Base-by-base conservation (phyloP, 805 yeast species). In the Nakazawaea wyomingensis region DNA sequence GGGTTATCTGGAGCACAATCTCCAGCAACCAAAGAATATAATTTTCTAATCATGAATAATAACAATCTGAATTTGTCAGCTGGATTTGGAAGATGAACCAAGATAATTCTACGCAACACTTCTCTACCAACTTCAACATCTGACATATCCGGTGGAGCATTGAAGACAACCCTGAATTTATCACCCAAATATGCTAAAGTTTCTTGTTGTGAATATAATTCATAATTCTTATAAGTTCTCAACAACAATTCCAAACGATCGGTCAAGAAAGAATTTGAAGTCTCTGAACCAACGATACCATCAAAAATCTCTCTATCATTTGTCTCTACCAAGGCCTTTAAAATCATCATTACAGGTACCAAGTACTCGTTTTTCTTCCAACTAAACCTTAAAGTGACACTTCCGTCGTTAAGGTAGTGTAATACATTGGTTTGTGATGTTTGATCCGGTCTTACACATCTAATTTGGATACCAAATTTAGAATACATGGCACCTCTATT, bases 1-100 rank as follows among this genome's bases (percentile, higher is more conserved):
- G 99, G 99, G 67, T 93, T 93, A 64, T 93, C 99, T 14, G 96
- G 91, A 41, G 90, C 71, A 64, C 97, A 91, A 60, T 91, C 96
- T 48, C 97, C 97, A 29, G 96, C 96, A 35, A 91, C 98, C 50
- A 93, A 74, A 0, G 98, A 76, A 62, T 93, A 93, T 48, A 93
- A 74, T 66, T 93, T 93, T 72, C 98, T 80, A 56, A 93, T 82
- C 98, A 93, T 93, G 67, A 90, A 93, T 48, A 90, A 65, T 48
- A 93, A 68, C 82, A 90, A 71, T 57, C 88, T 75, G 64, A 87
- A 89, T 67, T 93, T 93, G 62, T 89, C 96, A 41, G 64, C 69
- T 56, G 80, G 78, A 50, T 78, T 72, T 20, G 76, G 74, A 52
- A 93, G 71, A 62, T 93, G 98, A 29, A 91, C 98, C 41, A 93